These are phyloP conservation scores for Immersiporthe knoxdaviesiana DNA, from an alignment of 2,329 filamentous ascomycete species.

Conservation along the genomic window DNA sequence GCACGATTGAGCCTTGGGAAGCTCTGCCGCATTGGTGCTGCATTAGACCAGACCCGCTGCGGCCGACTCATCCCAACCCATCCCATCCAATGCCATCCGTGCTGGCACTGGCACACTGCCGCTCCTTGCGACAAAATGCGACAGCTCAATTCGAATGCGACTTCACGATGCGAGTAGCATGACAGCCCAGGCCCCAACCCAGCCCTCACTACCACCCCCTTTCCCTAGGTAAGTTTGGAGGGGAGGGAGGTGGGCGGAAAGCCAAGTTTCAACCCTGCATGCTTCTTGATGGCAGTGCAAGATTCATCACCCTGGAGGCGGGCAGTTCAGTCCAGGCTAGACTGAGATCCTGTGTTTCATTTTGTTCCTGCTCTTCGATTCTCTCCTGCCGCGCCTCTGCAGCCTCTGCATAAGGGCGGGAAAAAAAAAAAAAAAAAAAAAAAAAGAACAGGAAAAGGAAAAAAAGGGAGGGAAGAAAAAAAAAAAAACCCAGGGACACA, in stretches of 20 bases:
- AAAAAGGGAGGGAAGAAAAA: not conserved
- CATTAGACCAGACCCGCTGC: constrained; percentile 3
- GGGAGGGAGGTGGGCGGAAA: constrained; percentile 3
- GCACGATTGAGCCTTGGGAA: not conserved
- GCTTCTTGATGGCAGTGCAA: constrained; percentile 1
- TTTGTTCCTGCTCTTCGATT: not conserved
- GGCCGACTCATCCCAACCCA: not conserved
- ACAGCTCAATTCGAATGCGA: not conserved
- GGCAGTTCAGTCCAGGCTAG: not conserved
- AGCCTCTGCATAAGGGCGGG: not conserved
- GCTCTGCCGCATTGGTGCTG: constrained; percentile 11
- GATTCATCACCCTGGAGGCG: not conserved
- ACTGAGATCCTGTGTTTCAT: not conserved
- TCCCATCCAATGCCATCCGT: not conserved
- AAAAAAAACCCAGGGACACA: not conserved
- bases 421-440: not conserved
- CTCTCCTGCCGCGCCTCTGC: not conserved
- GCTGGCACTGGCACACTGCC: not conserved
- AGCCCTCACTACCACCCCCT: not conserved
- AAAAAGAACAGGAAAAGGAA: not conserved
- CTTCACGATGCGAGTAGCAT: not conserved
- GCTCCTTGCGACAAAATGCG: constrained; percentile 1
- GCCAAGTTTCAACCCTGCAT: constrained; percentile 14
- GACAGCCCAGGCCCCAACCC: not conserved
- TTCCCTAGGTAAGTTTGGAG: not conserved